Evolutionary conservation across 345 rosid species (phyloP), one percentile per base, ranked within the genome.

Genomic region (Raphanus raphanistrum): DNA sequence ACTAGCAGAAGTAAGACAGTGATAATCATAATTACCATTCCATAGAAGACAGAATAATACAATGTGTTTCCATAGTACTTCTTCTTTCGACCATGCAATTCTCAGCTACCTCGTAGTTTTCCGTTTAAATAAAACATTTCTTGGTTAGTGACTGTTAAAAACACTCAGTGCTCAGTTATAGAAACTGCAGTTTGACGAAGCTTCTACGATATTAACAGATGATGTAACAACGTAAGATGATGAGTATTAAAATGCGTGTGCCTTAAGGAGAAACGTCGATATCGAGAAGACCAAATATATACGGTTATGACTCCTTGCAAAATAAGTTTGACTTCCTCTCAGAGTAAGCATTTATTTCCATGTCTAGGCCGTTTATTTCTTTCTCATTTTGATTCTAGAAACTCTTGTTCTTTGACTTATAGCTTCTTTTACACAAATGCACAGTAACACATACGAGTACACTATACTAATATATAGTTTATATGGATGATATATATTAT

Each of bases 321-420:
- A 16, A 50, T 38, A 73, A 69, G 15, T 69, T 79, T 74, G 82
- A 79, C 79, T 79, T 74, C 71, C 69, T 52, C 54, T 63, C 31
- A 79, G 54, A 54, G 52, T 41, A 54, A 50, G 58, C 75, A 62
- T 79, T 35, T 62, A 68, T 68, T 74, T 79, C 66, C 8, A 62
- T 69, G 82, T 67, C 63, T 60, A 79, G 38, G 36, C 71, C 66
- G n/a, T 73, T 73, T 36, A 58, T 54, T 57, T 33, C 2, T 68
- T 16, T 68, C 32, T 9, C 52, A 66, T 1, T 21, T 66, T 29
- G 45, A 17, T 79, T 74, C 79, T 79, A 79, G 82, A 79, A 79
- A 43, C 75, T 32, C 35, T 4, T 32, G 7, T 32, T 79, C 62
- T 28, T 28, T 28, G 31, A 79, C 82, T 79, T 69, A 65, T 31